A percentile compares a stretch with the other conserved stretches of the same genome.
Evolutionary conservation across 768 basidiomycete genomes (phyloP).

Genomic region (Neoboletus brunneissimus): DNA sequence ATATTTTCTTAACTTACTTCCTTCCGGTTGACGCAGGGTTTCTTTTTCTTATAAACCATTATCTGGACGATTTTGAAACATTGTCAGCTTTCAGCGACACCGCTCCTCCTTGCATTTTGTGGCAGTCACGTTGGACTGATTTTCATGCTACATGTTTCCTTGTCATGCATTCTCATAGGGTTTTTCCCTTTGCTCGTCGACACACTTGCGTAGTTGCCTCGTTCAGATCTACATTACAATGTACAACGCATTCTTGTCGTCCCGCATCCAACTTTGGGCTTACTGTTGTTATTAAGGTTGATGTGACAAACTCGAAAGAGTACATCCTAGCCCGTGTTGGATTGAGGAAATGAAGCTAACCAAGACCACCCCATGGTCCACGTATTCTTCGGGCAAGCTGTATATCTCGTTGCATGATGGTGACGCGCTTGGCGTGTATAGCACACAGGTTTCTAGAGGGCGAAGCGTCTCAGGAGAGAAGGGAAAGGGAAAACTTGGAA

Average conservation of each 20-base stretch:
- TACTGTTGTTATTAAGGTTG: neutral
- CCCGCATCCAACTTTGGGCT: neutral
- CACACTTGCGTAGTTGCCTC: slow-evolving; percentile 5
- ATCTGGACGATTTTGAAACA: slow-evolving; percentile 20
- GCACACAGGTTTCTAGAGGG: slow-evolving; percentile 83
- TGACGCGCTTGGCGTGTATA: slow-evolving; percentile 96
- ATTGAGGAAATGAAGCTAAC: slow-evolving; percentile 31
- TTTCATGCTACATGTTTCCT: slow-evolving; percentile 10
- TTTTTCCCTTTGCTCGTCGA: slow-evolving; percentile 12
- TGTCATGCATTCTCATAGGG: slow-evolving; percentile 10
- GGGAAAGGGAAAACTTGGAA: neutral
- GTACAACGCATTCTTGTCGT: slow-evolving; percentile 26
- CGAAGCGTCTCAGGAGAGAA: slow-evolving; percentile 1
- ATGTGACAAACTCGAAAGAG: neutral
- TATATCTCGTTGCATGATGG: slow-evolving; percentile 96
- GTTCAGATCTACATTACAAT: slow-evolving; percentile 24
- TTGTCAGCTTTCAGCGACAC: slow-evolving; percentile 8
- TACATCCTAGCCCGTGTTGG: neutral
- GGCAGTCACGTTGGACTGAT: slow-evolving; percentile 16
- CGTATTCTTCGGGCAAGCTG: slow-evolving; percentile 95
- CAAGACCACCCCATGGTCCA: slow-evolving; percentile 80
- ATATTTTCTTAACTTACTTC: slow-evolving; percentile 24
- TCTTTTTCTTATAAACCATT: slow-evolving; percentile 6
- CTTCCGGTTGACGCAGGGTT: neutral
- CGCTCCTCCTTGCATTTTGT: slow-evolving; percentile 10